Base-by-base conservation (phyloP, 1,139 yeast genomes). In the Candida frijolesensis region DNA sequence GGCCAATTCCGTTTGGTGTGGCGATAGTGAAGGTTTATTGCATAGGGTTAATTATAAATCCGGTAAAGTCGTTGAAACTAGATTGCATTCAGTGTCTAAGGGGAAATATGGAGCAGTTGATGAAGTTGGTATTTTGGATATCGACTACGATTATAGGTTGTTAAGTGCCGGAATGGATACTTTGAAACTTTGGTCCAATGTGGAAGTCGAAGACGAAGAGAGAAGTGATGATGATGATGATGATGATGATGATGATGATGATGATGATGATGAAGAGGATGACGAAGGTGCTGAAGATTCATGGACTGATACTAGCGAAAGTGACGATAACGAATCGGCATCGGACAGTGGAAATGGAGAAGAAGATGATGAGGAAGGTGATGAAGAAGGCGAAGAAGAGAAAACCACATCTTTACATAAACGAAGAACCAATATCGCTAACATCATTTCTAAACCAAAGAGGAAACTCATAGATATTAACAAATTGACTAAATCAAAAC, bases 151-250 rank as follows among this genome's bases (percentile, higher is more conserved):
- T 46, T 92, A 90, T 64, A 78, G 96, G 52, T 72, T 91, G 53
- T 82, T 88, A 3, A 84, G 89, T 66, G 90, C 87, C 3, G 94
- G 96, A 18, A 86, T 91, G 92, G 95, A 88, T 46, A 75, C 79
- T 27, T 70, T 91, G 56, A 87, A 85, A 60, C 73, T 92, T 5
- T 92, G 97, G 98, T 66, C 74, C 1, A 72, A 72, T 18, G 70
- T 66, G 33, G 69, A 63, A 1, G 55, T 52, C 18, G 58, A 53
- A 1, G 58, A 53, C 2, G 52, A 46, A 11, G 58, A 54, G 4
- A 69, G 67, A 6, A 45, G 42, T n/a, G 55, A 48, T 3, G 57
- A 53, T 14, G 59, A 52, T 4, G 56, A 52, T 42, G 60, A 52
- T 7, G 56, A 48, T 18, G 62, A 48, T 14, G 51, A 51, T 43